Base-by-base conservation (phyloP, 768 basidiomycete genomes). In the Auricularia heimuer region DNA sequence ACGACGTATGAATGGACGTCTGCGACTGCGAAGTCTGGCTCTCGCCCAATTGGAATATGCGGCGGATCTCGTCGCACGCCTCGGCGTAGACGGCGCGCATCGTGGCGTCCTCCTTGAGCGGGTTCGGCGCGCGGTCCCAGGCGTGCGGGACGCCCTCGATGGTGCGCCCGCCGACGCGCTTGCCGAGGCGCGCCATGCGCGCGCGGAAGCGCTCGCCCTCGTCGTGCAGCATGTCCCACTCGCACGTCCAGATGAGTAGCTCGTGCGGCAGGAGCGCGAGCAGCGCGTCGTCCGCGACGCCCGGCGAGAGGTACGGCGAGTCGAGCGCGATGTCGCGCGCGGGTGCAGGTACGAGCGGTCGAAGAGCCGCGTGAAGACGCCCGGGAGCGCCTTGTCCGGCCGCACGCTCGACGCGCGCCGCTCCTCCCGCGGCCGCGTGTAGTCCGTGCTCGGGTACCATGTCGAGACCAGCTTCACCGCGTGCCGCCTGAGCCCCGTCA, bases 131-230 rank as follows among this genome's bases (percentile, higher is more conserved):
- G 18, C 6, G 29, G 44, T 71, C 69, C 67, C 67, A 72, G 11
- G 69, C 70, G 63, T 72, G 71, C 35, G 64, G 65, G 58, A 70
- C 71, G 16, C 63, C 66, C n/a, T 65, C 24, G 6, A 72, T 67
- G 54, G 63, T 63, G 39, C 65, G 35, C 14, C 61, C 56, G 8
- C 42, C 58, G 18, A 68, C 68, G 3, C 60, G 45, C 64, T 70
- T 67, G 4, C 67, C 69, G 36, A 69, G 51, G n/a, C 14, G 63
- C 54, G 68, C 14, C 39, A 69, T 14, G 18, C 69, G 63, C 16
- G 65, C 42, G 29, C 34, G 45, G 42, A 72, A 69, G 21, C 58
- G 56, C 63, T 67, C 42, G 18, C 65, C 68, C 60, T 72, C 71
- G n/a, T 58, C 62, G 4, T 61, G 56, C n/a, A 72, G 64, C 68